Base-by-base conservation (phyloP, 1,284 basidiomycete genomes). In the Anthracocystis walkeri region DNA sequence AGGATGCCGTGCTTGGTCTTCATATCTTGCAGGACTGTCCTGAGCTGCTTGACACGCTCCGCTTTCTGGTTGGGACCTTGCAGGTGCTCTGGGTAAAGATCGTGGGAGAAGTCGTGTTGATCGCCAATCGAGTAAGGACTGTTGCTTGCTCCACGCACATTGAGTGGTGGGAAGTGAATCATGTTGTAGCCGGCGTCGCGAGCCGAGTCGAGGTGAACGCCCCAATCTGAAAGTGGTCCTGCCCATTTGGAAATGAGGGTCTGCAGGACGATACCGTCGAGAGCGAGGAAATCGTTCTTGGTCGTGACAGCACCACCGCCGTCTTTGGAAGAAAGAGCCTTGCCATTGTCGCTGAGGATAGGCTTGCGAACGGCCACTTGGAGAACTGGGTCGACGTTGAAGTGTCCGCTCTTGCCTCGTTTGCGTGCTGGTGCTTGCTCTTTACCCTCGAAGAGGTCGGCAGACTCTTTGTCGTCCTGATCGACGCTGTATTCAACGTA, bases 181-280 rank as follows among this genome's bases (percentile, higher is more conserved):
- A 82, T 80, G 71, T 82, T 82, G 74, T 82, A 82, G 18, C 81
- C 81, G n/a, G 70, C 71, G 16, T 79, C 70, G 21, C 71, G 65
- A 40, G 81, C 81, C 48, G 65, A 65, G 51, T 81, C 74, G 53
- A 82, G 73, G 27, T 82, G 79, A 11, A 79, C 71, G 16, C 53
- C 58, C 81, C 81, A 82, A 10, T 77, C 65, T 12, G 60, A 46
- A n/a, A 82, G 51, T 18, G 78, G 72, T 11, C 81, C 81, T n/a
- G 81, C 81, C 81, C 81, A 82, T 58, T 82, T 82, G 31, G 81
- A 70, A 63, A 82, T 69, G 58, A 82, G 78, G 31, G 77, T 76
- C 58, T 80, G 80, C 25, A 81, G 58, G 11, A 80, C 78, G 31
- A 82, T 75, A 23, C 58, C 81, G 55, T 82, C 80, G 44, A 81